phyloP scores from a whole-genome alignment of 352 stramenopile species.

The Peronospora destructor region DNA sequence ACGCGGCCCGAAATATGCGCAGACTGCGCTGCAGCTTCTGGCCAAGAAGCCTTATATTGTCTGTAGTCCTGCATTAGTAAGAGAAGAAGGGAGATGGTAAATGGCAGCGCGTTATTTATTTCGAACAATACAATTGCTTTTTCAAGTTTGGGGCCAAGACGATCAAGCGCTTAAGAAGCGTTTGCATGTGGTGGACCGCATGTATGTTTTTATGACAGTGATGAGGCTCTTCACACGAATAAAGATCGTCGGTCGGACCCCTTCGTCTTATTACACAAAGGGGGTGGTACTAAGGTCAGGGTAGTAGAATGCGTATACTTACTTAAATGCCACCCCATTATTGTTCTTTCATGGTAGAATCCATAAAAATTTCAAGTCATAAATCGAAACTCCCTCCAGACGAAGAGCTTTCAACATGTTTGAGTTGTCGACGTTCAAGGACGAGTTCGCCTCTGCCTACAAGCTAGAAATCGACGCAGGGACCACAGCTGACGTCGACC shows the following conservation, averaged over 20 bases:
- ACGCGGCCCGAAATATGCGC: constrained; percentile 7
- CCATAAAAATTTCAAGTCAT: constrained; percentile 1
- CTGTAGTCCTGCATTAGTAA: constrained; percentile 7
- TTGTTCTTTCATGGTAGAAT: too few species aligned
- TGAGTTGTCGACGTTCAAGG: constrained; percentile 14
- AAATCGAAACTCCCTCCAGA: neutral
- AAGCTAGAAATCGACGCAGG: constrained; percentile 8
- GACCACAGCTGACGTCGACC: constrained; percentile 5
- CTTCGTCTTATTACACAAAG: constrained; percentile 13
- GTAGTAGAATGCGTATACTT: neutral
- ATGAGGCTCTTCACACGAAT: too few species aligned
- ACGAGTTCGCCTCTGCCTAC: constrained; percentile 18
- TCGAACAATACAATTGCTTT: constrained; percentile 24
- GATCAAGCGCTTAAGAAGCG: neutral
- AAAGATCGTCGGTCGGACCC: neutral
- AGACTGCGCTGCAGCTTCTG: constrained; percentile 4
- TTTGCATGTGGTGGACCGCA: too few species aligned
- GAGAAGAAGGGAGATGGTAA: constrained; percentile 6
- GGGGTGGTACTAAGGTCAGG: neutral
- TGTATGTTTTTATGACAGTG: too few species aligned
- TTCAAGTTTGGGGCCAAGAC: neutral
- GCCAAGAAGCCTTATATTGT: neutral
- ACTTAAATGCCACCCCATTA: neutral
- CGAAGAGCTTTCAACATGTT: constrained; percentile 1
- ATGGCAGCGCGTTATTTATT: constrained; percentile 30